Conservation (phyloP, 192 early-diverging fungal species). For the Backusella tarrabulga region DNA sequence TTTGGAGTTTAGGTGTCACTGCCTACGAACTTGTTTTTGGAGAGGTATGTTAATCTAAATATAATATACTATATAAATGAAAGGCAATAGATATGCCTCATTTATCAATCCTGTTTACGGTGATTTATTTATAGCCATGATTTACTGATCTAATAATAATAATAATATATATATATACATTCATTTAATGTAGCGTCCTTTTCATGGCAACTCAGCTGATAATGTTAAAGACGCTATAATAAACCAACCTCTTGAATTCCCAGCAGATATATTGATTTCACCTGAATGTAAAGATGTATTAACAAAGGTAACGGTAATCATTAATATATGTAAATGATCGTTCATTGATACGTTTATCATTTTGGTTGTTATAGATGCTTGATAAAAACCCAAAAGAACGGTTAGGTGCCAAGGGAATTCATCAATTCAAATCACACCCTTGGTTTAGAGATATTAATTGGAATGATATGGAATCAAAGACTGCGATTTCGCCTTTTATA, state of each 20-base stretch:
- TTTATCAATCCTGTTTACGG: slow-evolving; percentile 6
- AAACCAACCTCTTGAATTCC: slow-evolving; percentile 61
- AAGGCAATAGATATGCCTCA: too few relatives aligned
- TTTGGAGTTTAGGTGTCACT: slow-evolving; percentile 85
- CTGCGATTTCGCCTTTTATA: slow-evolving; percentile 21
- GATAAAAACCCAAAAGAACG: not conserved
- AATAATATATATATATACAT: not conserved
- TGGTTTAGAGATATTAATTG: slow-evolving; percentile 32
- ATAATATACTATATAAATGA: too few relatives aligned
- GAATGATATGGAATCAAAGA: slow-evolving; percentile 21
- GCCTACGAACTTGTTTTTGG: slow-evolving; percentile 76
- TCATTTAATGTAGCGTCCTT: slow-evolving; percentile 62
- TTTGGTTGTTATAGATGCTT: slow-evolving; percentile 1
- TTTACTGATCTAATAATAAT: not conserved
- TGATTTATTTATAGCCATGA: not conserved
- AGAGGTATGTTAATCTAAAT: slow-evolving; percentile 61
- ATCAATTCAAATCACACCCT: slow-evolving; percentile 24
- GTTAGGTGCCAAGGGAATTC: slow-evolving; percentile 10
- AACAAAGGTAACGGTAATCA: slow-evolving; percentile 43
- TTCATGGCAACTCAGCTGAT: slow-evolving; percentile 77
- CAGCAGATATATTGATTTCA: slow-evolving; percentile 55
- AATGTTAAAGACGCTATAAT: slow-evolving; percentile 67
- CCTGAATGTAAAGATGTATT: slow-evolving; percentile 53
- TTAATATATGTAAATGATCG: slow-evolving; percentile 4
- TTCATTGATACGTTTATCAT: not conserved